These are phyloP conservation scores for Hypoxylon crocopeplum DNA, from an alignment of 495 filamentous ascomycete species.

Conservation along the genomic window DNA sequence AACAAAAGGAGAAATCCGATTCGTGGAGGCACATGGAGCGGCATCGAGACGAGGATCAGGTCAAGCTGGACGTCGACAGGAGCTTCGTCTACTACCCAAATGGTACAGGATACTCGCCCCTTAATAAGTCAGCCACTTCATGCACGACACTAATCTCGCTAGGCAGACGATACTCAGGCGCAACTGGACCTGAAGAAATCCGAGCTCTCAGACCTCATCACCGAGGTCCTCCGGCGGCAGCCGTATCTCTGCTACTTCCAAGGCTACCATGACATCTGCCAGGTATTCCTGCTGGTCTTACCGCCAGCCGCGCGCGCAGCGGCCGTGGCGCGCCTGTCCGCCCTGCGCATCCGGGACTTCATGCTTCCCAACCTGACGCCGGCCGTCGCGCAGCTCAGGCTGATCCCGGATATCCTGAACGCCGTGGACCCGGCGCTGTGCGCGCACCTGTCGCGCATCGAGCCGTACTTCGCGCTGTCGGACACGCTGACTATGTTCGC, in stretches of 20 bases:
- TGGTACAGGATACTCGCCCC: constrained; percentile 56
- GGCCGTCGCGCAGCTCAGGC: constrained; percentile 78
- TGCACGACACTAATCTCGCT: constrained; percentile 12
- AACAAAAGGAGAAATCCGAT: constrained; percentile 26
- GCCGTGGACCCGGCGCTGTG: constrained; percentile 70
- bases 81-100: constrained; percentile 97
- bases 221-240: constrained; percentile 74
- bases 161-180: constrained; percentile 55
- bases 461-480: constrained; percentile 90
- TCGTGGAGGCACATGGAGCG: constrained; percentile 63
- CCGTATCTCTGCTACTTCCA: constrained; percentile 96
- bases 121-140: too few species aligned
- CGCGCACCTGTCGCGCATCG: constrained; percentile 73
- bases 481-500: constrained; percentile 94
- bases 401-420: constrained; percentile 81
- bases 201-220: constrained; percentile 78
- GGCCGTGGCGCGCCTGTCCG: constrained; percentile 79
- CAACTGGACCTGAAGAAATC: constrained; percentile 69
- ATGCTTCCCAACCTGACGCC: constrained; percentile 92
- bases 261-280: constrained; percentile 97
- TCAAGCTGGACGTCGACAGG: constrained; percentile 88
- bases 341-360: constrained; percentile 92
- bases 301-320: constrained; percentile 52
- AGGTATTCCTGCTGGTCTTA: constrained; percentile 90
- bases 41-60: constrained; percentile 87